Conservation (phyloP, 2,329 filamentous ascomycete genomes). For the Fusarium sp. region DNA sequence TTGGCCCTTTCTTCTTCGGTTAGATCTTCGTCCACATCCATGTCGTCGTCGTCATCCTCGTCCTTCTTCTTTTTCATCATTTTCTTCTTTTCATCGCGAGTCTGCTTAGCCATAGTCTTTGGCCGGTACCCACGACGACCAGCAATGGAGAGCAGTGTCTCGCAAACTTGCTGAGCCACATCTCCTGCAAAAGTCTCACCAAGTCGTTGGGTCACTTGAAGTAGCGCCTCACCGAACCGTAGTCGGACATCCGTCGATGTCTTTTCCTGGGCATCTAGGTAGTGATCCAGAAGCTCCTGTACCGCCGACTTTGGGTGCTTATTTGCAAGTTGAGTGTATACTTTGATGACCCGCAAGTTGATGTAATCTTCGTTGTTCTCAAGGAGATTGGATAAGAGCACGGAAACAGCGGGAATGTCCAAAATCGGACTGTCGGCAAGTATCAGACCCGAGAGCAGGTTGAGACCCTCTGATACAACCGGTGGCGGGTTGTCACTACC, state of each 20-base stretch:
- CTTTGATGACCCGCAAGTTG: constrained; percentile 74
- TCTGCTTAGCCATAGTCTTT: constrained; percentile 69
- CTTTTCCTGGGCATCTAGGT: constrained; percentile 73
- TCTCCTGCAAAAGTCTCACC: constrained; percentile 68
- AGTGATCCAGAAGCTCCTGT: constrained; percentile 74
- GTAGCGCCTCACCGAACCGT: constrained; percentile 75
- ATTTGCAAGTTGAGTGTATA: constrained; percentile 71
- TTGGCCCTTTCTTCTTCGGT: constrained; percentile 58
- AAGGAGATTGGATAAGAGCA: constrained; percentile 73
- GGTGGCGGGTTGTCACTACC: constrained; percentile 72
- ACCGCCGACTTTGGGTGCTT: constrained; percentile 72
- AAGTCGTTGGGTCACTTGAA: constrained; percentile 73
- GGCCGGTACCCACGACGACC: constrained; percentile 72
- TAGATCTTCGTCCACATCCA: constrained; percentile 60
- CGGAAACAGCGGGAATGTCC: constrained; percentile 74
- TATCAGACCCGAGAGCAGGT: constrained; percentile 70
- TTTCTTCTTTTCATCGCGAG: constrained; percentile 61
- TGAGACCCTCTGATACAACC: constrained; percentile 74
- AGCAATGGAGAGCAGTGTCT: constrained; percentile 72
- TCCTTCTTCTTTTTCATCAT: constrained; percentile 61
- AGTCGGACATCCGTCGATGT: constrained; percentile 72
- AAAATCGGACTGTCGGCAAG: constrained; percentile 66
- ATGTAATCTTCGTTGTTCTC: constrained; percentile 78
- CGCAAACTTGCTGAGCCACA: constrained; percentile 62
- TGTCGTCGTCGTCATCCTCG: constrained; percentile 62